Conservation (phyloP, 768 basidiomycete species). For the Termitomyces heimii region DNA sequence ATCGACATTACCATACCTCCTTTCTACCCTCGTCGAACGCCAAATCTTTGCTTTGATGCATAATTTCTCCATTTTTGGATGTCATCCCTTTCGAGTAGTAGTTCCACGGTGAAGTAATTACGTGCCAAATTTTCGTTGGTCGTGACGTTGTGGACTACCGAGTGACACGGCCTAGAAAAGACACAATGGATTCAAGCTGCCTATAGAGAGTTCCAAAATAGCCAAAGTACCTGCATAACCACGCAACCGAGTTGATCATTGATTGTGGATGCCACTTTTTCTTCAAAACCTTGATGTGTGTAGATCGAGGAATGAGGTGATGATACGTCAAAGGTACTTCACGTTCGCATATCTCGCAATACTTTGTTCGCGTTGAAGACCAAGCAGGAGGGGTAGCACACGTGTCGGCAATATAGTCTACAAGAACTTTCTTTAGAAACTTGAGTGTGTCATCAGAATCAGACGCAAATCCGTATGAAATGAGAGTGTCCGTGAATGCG, state of each 20-base stretch:
- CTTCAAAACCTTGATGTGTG: conserved; percentile 50
- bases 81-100: conserved; percentile 46
- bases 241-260: conserved; percentile 53
- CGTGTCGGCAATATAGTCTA: conserved; percentile 37
- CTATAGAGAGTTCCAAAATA: neutral
- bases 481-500: conserved; percentile 42
- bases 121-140: conserved; percentile 45
- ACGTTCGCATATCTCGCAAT: conserved; percentile 59
- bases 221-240: conserved; percentile 42
- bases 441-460: conserved; percentile 34
- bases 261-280: conserved; percentile 49
- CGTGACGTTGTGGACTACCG: conserved; percentile 44
- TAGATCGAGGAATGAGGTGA: conserved; percentile 51
- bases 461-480: conserved; percentile 38
- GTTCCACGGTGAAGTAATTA: conserved; percentile 42
- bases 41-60: conserved; percentile 40
- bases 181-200: neutral
- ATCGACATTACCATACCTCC: neutral
- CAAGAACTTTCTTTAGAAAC: conserved; percentile 35
- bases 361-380: conserved; percentile 43
- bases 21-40: conserved; percentile 18
- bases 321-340: conserved; percentile 54
- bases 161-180: conserved; percentile 41
- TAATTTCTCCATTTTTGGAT: conserved; percentile 52
- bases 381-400: conserved; percentile 47